Percentiles rank a stretch among this genome's conserved stretches.
Evolutionary conservation across 306 rosid species (phyloP).

Genomic region (Lotus japonicus): DNA sequence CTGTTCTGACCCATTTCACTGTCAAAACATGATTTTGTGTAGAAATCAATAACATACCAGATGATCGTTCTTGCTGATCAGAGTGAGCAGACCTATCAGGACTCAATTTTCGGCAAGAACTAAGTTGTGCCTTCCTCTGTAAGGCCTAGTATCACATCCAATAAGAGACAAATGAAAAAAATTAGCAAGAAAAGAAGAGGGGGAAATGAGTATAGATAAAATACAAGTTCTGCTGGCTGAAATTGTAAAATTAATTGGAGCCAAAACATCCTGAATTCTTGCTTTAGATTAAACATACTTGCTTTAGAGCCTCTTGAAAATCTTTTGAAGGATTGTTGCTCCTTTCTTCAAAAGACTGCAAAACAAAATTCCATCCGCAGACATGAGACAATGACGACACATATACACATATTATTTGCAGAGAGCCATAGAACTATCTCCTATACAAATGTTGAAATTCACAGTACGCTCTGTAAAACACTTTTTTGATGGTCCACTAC

Average conservation of each 20-base stretch:
- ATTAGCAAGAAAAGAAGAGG: background rate
- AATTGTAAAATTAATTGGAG: slow-evolving; percentile 2
- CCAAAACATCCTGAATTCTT: background rate
- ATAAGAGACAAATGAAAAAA: background rate
- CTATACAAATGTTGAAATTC: background rate
- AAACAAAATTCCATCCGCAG: background rate
- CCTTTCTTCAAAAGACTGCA: slow-evolving; percentile 53
- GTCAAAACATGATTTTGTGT: background rate
- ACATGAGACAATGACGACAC: slow-evolving; percentile 6
- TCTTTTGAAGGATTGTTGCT: slow-evolving; percentile 48
- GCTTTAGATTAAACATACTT: slow-evolving; percentile 27
- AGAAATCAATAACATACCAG: slow-evolving; percentile 38
- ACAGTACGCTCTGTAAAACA: too few species aligned
- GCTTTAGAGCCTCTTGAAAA: slow-evolving; percentile 59
- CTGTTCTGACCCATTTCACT: background rate
- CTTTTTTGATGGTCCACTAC: too few species aligned
- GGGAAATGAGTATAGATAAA: background rate
- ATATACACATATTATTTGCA: background rate
- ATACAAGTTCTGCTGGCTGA: slow-evolving; percentile 12
- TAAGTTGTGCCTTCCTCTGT: slow-evolving; percentile 32
- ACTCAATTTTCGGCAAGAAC: slow-evolving; percentile 29
- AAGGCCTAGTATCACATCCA: slow-evolving; percentile 38
- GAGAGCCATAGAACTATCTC: slow-evolving; percentile 8
- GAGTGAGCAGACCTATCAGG: slow-evolving; percentile 21
- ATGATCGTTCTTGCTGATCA: slow-evolving; percentile 34